Base-by-base conservation (phyloP, 306 rosid genomes). In the Sophora flavescens region DNA sequence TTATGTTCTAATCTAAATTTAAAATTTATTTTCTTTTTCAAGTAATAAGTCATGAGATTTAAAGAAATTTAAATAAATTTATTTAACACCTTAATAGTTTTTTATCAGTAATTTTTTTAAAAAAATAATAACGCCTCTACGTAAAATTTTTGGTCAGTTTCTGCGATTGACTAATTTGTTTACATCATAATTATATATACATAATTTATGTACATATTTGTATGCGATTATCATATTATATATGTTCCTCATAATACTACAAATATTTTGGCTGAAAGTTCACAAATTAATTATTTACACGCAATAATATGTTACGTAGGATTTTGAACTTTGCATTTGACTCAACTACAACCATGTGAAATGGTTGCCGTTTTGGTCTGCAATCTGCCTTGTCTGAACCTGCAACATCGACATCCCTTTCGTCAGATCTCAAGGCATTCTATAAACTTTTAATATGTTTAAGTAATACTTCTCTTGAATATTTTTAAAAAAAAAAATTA, bases 301-400 rank as follows among this genome's bases (percentile, higher is more conserved):
- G 22, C 22, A 22, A 22, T 0, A 22, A 22, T 22, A 22, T 22
- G 1, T 8, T 54, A 6, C 53, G 15, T 8, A 50, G 68, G 60
- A 56, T 70, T 68, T 75, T 6, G 5, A 70, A 26, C 14, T 54
- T 56, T 61, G 67, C 33, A 70, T 57, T 50, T 69, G 74, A 16
- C 63, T 76, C 52, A 1, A 30, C 42, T 6, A 10, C 66, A 28
- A 28, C 56, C 82, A 84, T 81, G 71, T 79, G 84, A 59, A 44
- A 62, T 38, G 14, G 32, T 48, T 33, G 12, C 47, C 52, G 51
- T 17, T 76, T 52, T 63, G 67, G 44, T 65, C 51, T 61, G 80
- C 66, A 12, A 42, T 65, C 51, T 67, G 80, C 60, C 3, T 35
- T 33, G 63, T 42, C 38, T 69, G 82, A 57, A 58, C 16, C 47